Conservation (phyloP, 306 rosid species). For the Quercus mongolica region DNA sequence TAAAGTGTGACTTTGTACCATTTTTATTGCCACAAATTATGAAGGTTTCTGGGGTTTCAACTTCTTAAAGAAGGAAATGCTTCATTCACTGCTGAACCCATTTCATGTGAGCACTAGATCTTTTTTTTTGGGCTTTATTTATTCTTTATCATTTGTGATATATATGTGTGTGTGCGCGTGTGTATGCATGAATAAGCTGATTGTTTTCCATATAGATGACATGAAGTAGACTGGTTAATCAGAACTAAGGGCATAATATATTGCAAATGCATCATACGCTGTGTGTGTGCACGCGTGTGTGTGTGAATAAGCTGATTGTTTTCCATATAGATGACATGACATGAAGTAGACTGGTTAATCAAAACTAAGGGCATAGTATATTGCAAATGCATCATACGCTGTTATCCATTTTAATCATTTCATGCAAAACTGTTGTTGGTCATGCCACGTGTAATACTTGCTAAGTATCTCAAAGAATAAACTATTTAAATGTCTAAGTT, state of each 20-base stretch:
- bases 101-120: slow-evolving; percentile 47
- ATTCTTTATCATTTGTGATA: slow-evolving; percentile 10
- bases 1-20: slow-evolving; percentile 11
- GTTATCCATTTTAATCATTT: background rate
- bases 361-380: background rate
- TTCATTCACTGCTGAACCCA: slow-evolving; percentile 41
- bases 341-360: background rate
- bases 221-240: background rate
- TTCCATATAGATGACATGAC: background rate
- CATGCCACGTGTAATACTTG: background rate
- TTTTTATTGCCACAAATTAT: slow-evolving; percentile 19
- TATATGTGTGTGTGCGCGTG: too few species aligned
- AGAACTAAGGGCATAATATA: background rate
- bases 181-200: background rate
- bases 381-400: background rate
- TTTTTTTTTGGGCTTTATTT: background rate
- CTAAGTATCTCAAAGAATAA: background rate
- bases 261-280: background rate
- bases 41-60: slow-evolving; percentile 89
- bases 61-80: slow-evolving; percentile 48
- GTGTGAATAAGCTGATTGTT: background rate
- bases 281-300: fast-evolving
- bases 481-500: background rate
- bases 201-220: background rate
- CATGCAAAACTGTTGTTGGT: background rate